Evolutionary conservation across 768 basidiomycete genomes (phyloP), one percentile per base, ranked within the genome.

Genomic region (Leccinum subgranulosum): DNA sequence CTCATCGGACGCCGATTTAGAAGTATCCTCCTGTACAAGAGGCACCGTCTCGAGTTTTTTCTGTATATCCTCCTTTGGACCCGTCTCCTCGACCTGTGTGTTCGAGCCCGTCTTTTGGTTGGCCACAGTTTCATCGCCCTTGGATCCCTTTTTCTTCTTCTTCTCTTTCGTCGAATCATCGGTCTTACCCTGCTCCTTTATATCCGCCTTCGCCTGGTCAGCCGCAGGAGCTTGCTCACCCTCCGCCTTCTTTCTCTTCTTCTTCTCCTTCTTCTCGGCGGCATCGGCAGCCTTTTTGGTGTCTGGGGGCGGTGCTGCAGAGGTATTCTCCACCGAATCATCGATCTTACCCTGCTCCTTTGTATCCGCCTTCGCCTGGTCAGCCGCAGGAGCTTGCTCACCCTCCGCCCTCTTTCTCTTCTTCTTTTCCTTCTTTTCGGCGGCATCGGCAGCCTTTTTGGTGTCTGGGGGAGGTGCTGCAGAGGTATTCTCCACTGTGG

Each of bases 91-190:
- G 3, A 19, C 33, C 23, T 31, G 52, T 8, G 34, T 4, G 3
- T 45, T 39, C 25, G 12, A 43, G 10, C 59, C 56, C 39, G 21
- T 52, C 28, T 56, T 45, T 12, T 43, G 12, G 12, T 58, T 41
- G 8, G 2, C 49, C 23, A 17, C 47, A 17, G 23, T 7, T 31
- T 53, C 28, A 47, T 28, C 14, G 14, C 23, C 45, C 23, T 64
- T 49, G 14, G 49, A 53, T n/a, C 49, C 50, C n/a, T 57, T 61
- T 49, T 63, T 63, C 54, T 64, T 61, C 27, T 55, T 68, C 39
- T 60, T 65, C 56, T 63, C 60, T 33, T 61, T 55, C 25, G 60
- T 58, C 23, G 41, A 23, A 29, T 34, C 58, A n/a, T 51, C 60
- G 3, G 28, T 27, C 49, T 47, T 54, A 8, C 15, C 51, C 47